Conservation (phyloP, 1,284 basidiomycete genomes). For the Leccinum fallax region DNA sequence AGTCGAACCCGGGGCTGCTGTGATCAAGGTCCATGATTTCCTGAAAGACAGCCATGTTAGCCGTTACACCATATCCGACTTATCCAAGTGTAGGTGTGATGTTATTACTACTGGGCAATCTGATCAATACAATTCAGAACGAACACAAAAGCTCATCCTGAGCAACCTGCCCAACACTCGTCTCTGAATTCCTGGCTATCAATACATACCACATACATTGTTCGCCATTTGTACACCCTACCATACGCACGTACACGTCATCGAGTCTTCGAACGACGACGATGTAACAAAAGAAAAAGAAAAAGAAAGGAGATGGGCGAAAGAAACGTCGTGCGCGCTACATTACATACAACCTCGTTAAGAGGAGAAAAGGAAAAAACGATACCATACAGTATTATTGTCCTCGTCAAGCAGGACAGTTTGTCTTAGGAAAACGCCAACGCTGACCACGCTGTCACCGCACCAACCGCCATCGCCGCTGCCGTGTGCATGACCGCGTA, state of each 20-base stretch:
- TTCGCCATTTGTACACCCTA: slow-evolving; percentile 7
- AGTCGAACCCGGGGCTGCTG: slow-evolving; percentile 41
- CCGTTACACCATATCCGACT: slow-evolving; percentile 41
- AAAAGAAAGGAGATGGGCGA: background rate
- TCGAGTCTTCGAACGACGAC: slow-evolving; percentile 1
- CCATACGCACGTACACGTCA: slow-evolving; percentile 7
- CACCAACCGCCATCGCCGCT: slow-evolving; percentile 60
- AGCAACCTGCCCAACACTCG: background rate
- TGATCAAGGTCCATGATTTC: slow-evolving; percentile 18
- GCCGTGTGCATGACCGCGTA: slow-evolving; percentile 54
- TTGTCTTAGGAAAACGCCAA: slow-evolving; percentile 54
- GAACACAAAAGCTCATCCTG: no score
- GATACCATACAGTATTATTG: background rate
- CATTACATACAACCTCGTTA: slow-evolving; percentile 4
- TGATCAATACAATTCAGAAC: no score
- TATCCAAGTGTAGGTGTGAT: background rate
- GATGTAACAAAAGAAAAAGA: background rate
- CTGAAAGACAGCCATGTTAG: slow-evolving; percentile 42
- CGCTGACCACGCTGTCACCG: slow-evolving; percentile 67
- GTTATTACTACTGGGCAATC: background rate
- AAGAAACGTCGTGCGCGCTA: background rate
- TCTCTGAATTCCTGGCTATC: background rate
- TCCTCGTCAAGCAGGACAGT: background rate
- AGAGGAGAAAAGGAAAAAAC: background rate
- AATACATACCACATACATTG: slow-evolving; percentile 20